These are phyloP conservation scores for Fusarium devonianum DNA, from an alignment of 2,329 filamentous ascomycete species.

Conservation along the genomic window DNA sequence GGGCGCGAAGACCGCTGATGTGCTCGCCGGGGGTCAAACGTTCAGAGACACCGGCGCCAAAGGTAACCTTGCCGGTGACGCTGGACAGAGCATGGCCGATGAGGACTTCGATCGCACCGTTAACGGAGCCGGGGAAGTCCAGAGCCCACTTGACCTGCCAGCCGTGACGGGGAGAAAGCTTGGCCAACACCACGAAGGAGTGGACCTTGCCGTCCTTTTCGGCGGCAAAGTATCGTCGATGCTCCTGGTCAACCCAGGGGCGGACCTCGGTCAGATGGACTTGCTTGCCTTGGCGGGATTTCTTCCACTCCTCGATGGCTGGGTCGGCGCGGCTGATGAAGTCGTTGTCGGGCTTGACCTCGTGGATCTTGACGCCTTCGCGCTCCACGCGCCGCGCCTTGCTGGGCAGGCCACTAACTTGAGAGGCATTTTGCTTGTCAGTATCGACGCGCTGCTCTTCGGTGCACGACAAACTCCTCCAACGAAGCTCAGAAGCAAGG, in stretches of 20 bases:
- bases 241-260: conserved; percentile 84
- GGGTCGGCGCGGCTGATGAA: conserved; percentile 73
- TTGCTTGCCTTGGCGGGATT: conserved; percentile 80
- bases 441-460: conserved; percentile 89
- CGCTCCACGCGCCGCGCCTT: conserved; percentile 83
- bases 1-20: conserved; percentile 79
- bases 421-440: conserved; percentile 64
- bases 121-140: conserved; percentile 88
- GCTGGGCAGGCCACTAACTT: conserved; percentile 61
- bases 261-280: conserved; percentile 90
- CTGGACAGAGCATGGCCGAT: conserved; percentile 72
- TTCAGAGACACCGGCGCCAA: conserved; percentile 81
- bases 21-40: conserved; percentile 82
- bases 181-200: conserved; percentile 82
- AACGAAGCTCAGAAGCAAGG: conserved; percentile 80
- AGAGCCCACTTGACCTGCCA: conserved; percentile 98
- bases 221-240: conserved; percentile 87
- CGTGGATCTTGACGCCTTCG: conserved; percentile 82
- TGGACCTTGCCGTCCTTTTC: conserved; percentile 76
- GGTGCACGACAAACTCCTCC: conserved; percentile 87
- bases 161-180: conserved; percentile 80
- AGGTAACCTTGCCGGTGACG: conserved; percentile 72
- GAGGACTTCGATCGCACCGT: conserved; percentile 84
- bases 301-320: conserved; percentile 81
- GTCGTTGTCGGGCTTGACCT: conserved; percentile 73